These are phyloP conservation scores for Mucor plumbeus DNA, from an alignment of 371 early-diverging fungal species.

Conservation along the genomic window DNA sequence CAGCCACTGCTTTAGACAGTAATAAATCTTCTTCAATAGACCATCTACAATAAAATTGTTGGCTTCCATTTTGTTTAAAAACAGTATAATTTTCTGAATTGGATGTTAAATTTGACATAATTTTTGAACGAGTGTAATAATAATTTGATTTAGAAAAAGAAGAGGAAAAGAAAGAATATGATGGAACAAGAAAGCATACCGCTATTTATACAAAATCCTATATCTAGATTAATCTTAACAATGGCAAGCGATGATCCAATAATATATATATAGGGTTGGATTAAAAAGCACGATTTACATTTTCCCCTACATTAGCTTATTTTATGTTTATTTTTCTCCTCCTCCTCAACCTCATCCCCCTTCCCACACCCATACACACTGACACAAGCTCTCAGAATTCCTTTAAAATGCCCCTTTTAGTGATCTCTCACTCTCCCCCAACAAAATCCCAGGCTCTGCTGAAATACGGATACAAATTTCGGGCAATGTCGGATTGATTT, in stretches of 20 bases:
- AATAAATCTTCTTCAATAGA: slow-evolving; percentile 30
- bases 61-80: slow-evolving; percentile 21
- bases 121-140: background rate
- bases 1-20: slow-evolving; percentile 28
- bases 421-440: background rate
- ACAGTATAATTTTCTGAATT: slow-evolving; percentile 12
- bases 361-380: background rate
- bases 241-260: background rate
- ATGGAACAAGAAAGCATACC: background rate
- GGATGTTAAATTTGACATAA: slow-evolving; percentile 2
- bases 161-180: background rate
- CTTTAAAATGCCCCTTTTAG: too few species aligned
- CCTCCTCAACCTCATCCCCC: too few species aligned
- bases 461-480: slow-evolving; percentile 1
- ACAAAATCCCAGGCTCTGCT: slow-evolving; percentile 1
- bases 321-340: background rate
- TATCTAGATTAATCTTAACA: background rate
- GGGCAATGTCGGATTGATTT: slow-evolving; percentile 3
- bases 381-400: background rate
- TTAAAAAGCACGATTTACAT: background rate
- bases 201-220: background rate
- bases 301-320: background rate
- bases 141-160: background rate
- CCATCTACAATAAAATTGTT: slow-evolving; percentile 33
- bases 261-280: background rate